Evolutionary conservation across 352 stramenopile species (phyloP), one percentile per base, ranked within the genome.

Genomic region (Phytophthora europaea): DNA sequence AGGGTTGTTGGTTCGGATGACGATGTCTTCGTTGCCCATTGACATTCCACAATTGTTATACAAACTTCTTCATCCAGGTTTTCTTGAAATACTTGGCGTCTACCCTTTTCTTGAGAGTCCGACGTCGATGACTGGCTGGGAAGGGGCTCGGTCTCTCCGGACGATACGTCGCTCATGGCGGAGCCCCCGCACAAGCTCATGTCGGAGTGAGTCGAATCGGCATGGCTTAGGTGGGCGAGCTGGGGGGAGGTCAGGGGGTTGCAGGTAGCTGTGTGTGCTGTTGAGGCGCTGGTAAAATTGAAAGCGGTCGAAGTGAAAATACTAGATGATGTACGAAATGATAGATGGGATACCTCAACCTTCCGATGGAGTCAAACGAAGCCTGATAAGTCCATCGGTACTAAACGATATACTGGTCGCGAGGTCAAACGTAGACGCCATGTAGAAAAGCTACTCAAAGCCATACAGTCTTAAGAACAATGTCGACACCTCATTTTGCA

Each of bases 401-500:
- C n/a, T n/a, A n/a, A n/a, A n/a, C n/a, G n/a, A n/a, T n/a, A n/a
- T n/a, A n/a, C n/a, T n/a, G n/a, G n/a, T n/a, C n/a, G n/a, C n/a
- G n/a, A n/a, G n/a, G n/a, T n/a, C n/a, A n/a, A n/a, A n/a, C n/a
- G n/a, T n/a, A n/a, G n/a, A n/a, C n/a, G n/a, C n/a, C n/a, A n/a
- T n/a, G n/a, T n/a, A n/a, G n/a, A n/a, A n/a, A n/a, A n/a, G n/a
- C n/a, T n/a, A n/a, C n/a, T n/a, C n/a, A n/a, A n/a, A n/a, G n/a
- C n/a, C n/a, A n/a, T n/a, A n/a, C n/a, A n/a, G n/a, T n/a, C n/a
- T n/a, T n/a, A n/a, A n/a, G n/a, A n/a, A n/a, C n/a, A n/a, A n/a
- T 61, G 57, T 28, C 54, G 54, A 52, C 67, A 7, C 18, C n/a
- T 76, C 69, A 76, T 18, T 76, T 53, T 28, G 57, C 51, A 72